Conservation (phyloP, 2,329 filamentous ascomycete species). For the Diplocarpon mali region DNA sequence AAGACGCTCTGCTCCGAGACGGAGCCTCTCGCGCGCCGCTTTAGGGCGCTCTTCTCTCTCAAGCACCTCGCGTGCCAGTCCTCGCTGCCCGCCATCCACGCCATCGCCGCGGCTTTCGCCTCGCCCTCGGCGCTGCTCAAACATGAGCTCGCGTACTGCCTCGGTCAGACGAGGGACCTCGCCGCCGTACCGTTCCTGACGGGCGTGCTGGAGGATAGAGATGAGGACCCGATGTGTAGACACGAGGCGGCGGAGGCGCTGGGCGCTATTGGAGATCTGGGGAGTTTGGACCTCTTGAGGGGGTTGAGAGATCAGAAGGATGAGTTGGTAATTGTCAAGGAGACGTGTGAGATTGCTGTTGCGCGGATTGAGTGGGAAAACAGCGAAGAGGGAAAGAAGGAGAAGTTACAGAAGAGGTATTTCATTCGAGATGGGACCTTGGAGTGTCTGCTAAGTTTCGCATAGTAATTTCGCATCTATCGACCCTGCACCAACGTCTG, state of each 20-base stretch:
- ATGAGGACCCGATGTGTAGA: slow-evolving; percentile 90
- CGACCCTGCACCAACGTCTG: slow-evolving; percentile 74
- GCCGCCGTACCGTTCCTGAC: slow-evolving; percentile 64
- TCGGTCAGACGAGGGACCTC: slow-evolving; percentile 77
- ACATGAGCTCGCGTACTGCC: slow-evolving; percentile 93
- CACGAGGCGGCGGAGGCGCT: slow-evolving; percentile 95
- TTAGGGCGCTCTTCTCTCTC: slow-evolving; percentile 93
- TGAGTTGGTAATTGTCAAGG: slow-evolving; percentile 72
- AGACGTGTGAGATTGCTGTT: slow-evolving; percentile 96
- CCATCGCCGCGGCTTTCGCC: slow-evolving; percentile 77
- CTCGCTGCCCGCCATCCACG: slow-evolving; percentile 51
- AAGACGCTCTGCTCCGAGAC: slow-evolving; percentile 70
- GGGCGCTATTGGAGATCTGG: slow-evolving; percentile 68
- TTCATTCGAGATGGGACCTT: slow-evolving; percentile 15
- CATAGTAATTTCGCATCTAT: slow-evolving; percentile 86
- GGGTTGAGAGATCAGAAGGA: slow-evolving; percentile 61
- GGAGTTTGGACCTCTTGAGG: slow-evolving; percentile 63
- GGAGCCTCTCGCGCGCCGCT: slow-evolving; percentile 75
- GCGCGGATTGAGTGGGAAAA: slow-evolving; percentile 91
- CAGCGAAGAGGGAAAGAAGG: slow-evolving; percentile 55
- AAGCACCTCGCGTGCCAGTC: slow-evolving; percentile 76
- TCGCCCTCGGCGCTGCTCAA: slow-evolving; percentile 86
- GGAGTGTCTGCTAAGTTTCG: slow-evolving; percentile 12
- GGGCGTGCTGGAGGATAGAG: slow-evolving; percentile 60
- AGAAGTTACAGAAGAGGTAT: slow-evolving; percentile 75